These are phyloP conservation scores for Debaryomycetaceae sp. DNA, from an alignment of 1,139 yeast species.

Conservation along the genomic window DNA sequence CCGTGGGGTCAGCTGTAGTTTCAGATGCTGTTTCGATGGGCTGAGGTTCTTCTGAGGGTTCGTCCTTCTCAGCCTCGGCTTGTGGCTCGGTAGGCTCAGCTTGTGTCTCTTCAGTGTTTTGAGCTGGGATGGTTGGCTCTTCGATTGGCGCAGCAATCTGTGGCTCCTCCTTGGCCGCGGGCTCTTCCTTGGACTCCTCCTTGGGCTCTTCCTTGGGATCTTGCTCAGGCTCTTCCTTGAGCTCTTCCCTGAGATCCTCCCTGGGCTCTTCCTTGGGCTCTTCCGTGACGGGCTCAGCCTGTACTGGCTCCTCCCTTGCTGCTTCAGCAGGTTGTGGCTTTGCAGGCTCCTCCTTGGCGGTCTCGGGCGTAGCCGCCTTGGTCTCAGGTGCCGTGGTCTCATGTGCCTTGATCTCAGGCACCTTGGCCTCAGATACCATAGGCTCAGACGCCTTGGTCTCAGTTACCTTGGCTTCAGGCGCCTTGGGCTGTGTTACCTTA, in stretches of 20 bases:
- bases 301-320: slow-evolving; percentile 2
- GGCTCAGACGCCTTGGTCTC: slow-evolving; percentile 8
- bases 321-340: slow-evolving; percentile 5
- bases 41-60: slow-evolving; percentile 14
- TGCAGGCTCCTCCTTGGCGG: slow-evolving; percentile 2
- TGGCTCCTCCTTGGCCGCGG: slow-evolving; percentile 1
- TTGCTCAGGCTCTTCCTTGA: slow-evolving; percentile 4
- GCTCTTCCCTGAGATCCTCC: slow-evolving; percentile 6
- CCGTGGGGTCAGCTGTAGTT: slow-evolving; percentile 9
- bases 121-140: slow-evolving; percentile 4
- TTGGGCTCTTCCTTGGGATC: slow-evolving; percentile 3
- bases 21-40: slow-evolving; percentile 11
- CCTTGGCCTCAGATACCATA: slow-evolving; percentile 4
- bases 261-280: slow-evolving; percentile 5
- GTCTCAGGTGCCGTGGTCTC: slow-evolving; percentile 5
- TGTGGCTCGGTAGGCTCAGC: slow-evolving; percentile 6
- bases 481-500: slow-evolving; percentile 9
- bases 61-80: slow-evolving; percentile 9
- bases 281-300: slow-evolving; percentile 5
- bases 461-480: slow-evolving; percentile 11
- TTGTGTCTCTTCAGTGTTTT: slow-evolving; percentile 5
- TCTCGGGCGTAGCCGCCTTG: slow-evolving; percentile 4
- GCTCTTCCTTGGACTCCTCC: slow-evolving; percentile 3
- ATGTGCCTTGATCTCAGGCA: slow-evolving; percentile 3
- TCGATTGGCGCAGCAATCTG: slow-evolving; percentile 1